Percentiles rank a stretch among this genome's conserved stretches.
Evolutionary conservation across 331 rosid species (phyloP).

Genomic region (Pyrus hybrid): DNA sequence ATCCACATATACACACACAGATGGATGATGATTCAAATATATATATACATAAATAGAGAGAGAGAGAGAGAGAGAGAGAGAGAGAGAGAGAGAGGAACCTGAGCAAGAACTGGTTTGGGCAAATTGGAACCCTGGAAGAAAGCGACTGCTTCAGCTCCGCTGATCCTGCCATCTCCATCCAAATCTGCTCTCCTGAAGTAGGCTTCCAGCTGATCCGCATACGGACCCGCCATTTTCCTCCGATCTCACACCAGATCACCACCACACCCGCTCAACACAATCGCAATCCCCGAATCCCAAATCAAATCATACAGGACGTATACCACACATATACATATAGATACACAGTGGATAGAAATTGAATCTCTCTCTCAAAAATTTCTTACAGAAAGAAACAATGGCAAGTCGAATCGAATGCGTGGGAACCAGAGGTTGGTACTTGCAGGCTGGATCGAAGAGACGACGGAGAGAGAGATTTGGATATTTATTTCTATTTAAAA

Average conservation of each 20-base stretch:
- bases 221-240: constrained; percentile 36
- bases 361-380: no score
- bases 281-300: not conserved
- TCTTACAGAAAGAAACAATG: no score
- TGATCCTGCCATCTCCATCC: constrained; percentile 90
- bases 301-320: not conserved
- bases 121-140: constrained; percentile 74
- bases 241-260: constrained; percentile 22
- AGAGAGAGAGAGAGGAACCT: constrained; percentile 33
- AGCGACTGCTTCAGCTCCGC: constrained; percentile 76
- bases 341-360: no score
- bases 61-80: not conserved
- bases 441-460: no score
- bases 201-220: constrained; percentile 70
- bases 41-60: no score
- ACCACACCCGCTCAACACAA: not conserved
- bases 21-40: not conserved
- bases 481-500: no score
- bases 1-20: not conserved
- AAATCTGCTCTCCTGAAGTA: constrained; percentile 77
- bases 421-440: no score
- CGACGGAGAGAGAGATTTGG: no score
- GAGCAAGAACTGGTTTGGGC: constrained; percentile 67
- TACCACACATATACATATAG: no score
- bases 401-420: no score